phyloP scores from a whole-genome alignment of 306 rosid species.

The Bauhinia variegata region DNA sequence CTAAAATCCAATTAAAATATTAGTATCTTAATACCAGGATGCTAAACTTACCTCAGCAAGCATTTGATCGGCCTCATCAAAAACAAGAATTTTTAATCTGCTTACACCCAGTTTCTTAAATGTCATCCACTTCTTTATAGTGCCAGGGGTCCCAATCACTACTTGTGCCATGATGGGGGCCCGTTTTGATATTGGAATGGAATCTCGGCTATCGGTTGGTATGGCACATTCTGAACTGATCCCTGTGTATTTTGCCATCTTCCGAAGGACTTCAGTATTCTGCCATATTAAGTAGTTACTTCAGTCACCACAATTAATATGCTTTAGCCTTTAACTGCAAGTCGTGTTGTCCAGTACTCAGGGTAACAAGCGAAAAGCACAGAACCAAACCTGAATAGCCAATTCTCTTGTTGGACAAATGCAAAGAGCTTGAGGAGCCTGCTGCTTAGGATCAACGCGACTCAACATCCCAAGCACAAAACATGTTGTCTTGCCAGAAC shows the following conservation, averaged over 20 bases:
- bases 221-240: conserved; percentile 77
- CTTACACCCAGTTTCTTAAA: conserved; percentile 54
- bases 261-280: conserved; percentile 83
- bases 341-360: background rate
- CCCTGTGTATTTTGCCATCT: conserved; percentile 82
- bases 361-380: background rate
- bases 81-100: conserved; percentile 73
- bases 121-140: conserved; percentile 70
- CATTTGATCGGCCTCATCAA: conserved; percentile 97
- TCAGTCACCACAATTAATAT: background rate
- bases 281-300: conserved; percentile 24
- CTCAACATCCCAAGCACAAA: conserved; percentile 93
- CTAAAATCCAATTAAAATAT: background rate
- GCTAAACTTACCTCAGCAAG: conserved; percentile 57
- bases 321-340: conserved; percentile 13
- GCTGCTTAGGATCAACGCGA: conserved; percentile 71
- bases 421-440: conserved; percentile 88
- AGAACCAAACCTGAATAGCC: conserved; percentile 69
- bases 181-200: conserved; percentile 41
- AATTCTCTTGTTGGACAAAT: conserved; percentile 91
- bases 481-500: conserved; percentile 95
- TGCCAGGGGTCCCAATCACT: conserved; percentile 95
- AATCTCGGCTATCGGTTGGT: conserved; percentile 58
- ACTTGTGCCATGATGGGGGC: conserved; percentile 72
- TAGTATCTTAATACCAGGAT: background rate